Evolutionary conservation across 2,329 filamentous ascomycete species (phyloP), one percentile per base, ranked within the genome.

Genomic region (Fusarium veterinarium): DNA sequence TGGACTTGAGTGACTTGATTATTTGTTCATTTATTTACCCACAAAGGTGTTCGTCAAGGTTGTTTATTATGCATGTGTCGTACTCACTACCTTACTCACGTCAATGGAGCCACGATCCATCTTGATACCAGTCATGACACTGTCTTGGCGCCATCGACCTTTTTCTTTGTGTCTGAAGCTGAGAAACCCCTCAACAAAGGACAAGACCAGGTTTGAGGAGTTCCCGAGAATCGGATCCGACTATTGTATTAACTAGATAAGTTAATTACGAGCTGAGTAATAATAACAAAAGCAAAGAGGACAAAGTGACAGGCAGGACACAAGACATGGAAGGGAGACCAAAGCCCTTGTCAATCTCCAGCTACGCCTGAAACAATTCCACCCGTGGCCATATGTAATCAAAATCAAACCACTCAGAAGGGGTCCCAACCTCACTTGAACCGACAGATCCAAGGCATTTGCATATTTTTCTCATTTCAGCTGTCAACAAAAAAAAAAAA

Each of bases 351-450:
- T 71, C 61, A 40, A 56, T 67, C 66, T 61, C 70, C 61, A 71
- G 59, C 57, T 64, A 57, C 70, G 70, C 71, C 71, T 73, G 71
- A 73, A 73, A 73, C 71, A 68, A 67, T 73, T 46, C 71, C 71
- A 71, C 67, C 62, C 55, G 38, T 71, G 45, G 71, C 48, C 49
- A 37, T 55, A 51, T 57, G 66, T 64, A 73, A 67, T 73, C 52
- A 68, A 71, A 73, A 73, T 67, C 67, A 73, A 73, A 71, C 70
- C 71, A 71, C 67, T 55, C 62, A 60, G 58, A 69, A 51, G 37
- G 37, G 52, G 40, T 30, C 55, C 64, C 53, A 73, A 60, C 66
- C 61, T 67, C 61, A 69, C 48, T 60, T 37, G 49, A 59, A 64
- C 31, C 45, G 38, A 35, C 38, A 53, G 49, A 51, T 44, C 59